phyloP scores from a whole-genome alignment of 2,329 filamentous ascomycete genomes.

The Hypoxylon sp. region DNA sequence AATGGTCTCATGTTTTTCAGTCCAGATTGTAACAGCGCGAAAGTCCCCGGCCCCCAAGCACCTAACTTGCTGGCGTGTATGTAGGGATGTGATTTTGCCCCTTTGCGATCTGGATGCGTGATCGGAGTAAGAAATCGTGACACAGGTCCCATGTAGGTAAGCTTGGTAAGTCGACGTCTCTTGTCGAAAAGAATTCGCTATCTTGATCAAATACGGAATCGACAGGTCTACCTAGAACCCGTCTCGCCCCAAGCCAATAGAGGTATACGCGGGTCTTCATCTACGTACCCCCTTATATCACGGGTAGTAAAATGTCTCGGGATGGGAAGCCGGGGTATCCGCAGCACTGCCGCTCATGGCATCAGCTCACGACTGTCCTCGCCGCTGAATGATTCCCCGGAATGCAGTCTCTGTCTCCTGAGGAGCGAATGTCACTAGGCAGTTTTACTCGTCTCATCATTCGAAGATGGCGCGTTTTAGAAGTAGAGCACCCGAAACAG shows the following conservation, averaged over 20 bases:
- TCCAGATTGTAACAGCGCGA: not conserved
- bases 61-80: constrained; percentile 7
- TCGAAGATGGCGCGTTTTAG: not conserved
- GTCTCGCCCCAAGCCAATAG: constrained; percentile 2
- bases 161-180: not conserved
- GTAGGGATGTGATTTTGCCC: constrained; percentile 8
- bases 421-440: not conserved
- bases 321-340: constrained; percentile 4
- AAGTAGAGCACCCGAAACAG: not conserved
- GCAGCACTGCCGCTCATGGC: constrained; percentile 10
- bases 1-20: constrained; percentile 6
- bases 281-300: constrained; percentile 10
- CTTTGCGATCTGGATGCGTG: not conserved
- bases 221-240: constrained; percentile 11
- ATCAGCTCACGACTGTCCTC: constrained; percentile 2
- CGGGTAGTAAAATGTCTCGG: constrained; percentile 24
- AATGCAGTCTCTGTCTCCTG: not conserved
- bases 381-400: not conserved
- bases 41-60: not conserved
- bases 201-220: not conserved
- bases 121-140: not conserved
- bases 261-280: constrained; percentile 14
- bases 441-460: not conserved
- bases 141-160: too few species aligned
- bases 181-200: not conserved